A percentile compares a stretch with the other conserved stretches of the same genome.
phyloP scores from a whole-genome alignment of 768 basidiomycete species.

The Punctularia strigosozonata region DNA sequence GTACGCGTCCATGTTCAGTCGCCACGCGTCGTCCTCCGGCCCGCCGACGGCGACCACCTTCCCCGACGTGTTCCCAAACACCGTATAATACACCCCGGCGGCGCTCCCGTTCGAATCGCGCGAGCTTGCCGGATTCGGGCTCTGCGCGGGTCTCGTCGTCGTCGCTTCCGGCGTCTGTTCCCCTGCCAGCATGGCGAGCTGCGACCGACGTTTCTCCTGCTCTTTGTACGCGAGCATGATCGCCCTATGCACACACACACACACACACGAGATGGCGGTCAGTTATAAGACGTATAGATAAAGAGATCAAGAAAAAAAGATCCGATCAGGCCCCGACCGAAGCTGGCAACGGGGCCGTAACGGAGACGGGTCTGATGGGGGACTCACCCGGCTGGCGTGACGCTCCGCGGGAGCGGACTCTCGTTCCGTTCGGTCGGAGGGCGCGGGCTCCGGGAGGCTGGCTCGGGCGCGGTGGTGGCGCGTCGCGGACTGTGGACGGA shows the following conservation, averaged over 20 bases:
- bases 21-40: slow-evolving; percentile 25
- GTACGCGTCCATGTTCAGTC: slow-evolving; percentile 5
- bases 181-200: slow-evolving; percentile 17
- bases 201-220: slow-evolving; percentile 22
- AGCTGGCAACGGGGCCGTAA: background rate
- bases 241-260: no score
- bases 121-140: slow-evolving; percentile 1
- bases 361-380: background rate
- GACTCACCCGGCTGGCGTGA: background rate
- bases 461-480: no score
- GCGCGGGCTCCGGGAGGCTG: no score
- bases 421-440: background rate
- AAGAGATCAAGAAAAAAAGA: slow-evolving; percentile 5
- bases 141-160: slow-evolving; percentile 6
- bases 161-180: slow-evolving; percentile 12
- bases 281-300: slow-evolving; percentile 11
- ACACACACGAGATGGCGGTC: no score
- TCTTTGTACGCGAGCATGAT: slow-evolving; percentile 38
- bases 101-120: slow-evolving; percentile 10
- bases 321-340: background rate
- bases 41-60: slow-evolving; percentile 32
- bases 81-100: slow-evolving; percentile 40
- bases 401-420: background rate
- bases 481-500: no score
- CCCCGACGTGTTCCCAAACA: slow-evolving; percentile 36